A percentile compares a stretch with the other conserved stretches of the same genome.
Evolutionary conservation across 1,284 basidiomycete species (phyloP).

Genomic region (Wallemia ichthyophaga): DNA sequence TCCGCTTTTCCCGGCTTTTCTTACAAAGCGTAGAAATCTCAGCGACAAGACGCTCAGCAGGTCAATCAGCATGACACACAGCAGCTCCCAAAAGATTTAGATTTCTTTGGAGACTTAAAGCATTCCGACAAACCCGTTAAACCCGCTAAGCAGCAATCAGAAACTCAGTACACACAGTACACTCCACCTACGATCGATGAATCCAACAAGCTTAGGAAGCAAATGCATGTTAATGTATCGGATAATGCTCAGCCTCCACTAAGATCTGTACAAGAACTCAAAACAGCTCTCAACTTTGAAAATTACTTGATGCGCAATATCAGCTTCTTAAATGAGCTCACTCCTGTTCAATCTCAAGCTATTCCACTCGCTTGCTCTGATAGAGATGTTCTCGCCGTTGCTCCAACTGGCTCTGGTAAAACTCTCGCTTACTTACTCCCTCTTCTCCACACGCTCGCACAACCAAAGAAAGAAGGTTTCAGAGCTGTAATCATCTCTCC

Average conservation of each 20-base stretch:
- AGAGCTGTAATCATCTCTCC: conserved; percentile 62
- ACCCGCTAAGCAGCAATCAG: no score
- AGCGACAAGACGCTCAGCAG: no score
- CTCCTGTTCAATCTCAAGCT: conserved; percentile 40
- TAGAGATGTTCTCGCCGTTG: conserved; percentile 42
- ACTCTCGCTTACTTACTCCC: conserved; percentile 56
- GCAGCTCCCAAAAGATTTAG: background rate
- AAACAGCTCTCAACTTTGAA: background rate
- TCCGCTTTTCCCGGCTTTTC: background rate
- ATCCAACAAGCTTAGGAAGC: background rate
- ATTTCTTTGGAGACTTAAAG: background rate
- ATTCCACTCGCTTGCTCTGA: conserved; percentile 33
- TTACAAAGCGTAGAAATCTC: background rate
- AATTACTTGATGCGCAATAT: background rate
- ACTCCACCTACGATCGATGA: background rate
- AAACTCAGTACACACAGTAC: no score
- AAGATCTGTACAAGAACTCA: background rate
- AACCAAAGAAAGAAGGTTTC: conserved; percentile 21
- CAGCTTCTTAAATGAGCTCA: conserved; percentile 38
- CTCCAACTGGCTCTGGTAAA: conserved; percentile 56
- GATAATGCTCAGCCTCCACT: background rate
- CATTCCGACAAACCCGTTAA: no score
- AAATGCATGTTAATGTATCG: background rate
- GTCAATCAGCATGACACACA: no score
- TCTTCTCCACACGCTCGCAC: conserved; percentile 17